A percentile compares a stretch with the other conserved stretches of the same genome.
phyloP scores from a whole-genome alignment of 1,284 basidiomycete genomes.

The Ceratobasidium sp. region DNA sequence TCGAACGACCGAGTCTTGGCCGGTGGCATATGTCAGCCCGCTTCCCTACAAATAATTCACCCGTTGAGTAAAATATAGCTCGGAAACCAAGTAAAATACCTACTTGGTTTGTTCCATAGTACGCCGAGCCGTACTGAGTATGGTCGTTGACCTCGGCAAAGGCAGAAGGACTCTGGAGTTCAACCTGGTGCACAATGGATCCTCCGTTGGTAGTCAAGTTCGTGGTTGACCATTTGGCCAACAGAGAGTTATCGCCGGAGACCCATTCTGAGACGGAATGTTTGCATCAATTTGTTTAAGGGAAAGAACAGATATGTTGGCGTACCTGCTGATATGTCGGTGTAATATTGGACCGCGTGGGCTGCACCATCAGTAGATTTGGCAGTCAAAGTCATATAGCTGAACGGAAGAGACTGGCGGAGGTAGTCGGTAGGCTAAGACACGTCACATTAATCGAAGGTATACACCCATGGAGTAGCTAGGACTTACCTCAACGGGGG shows the following conservation, averaged over 20 bases:
- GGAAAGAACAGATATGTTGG: constrained; percentile 63
- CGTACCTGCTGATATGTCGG: constrained; percentile 62
- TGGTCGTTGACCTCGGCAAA: constrained; percentile 70
- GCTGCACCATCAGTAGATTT: constrained; percentile 66
- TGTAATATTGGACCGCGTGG: constrained; percentile 72
- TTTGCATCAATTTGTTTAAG: constrained; percentile 53
- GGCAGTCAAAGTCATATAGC: constrained; percentile 70
- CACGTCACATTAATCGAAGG: constrained; percentile 55
- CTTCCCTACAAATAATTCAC: constrained; percentile 57
- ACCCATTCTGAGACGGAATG: constrained; percentile 63
- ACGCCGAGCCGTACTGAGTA: constrained; percentile 72
- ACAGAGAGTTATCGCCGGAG: constrained; percentile 63
- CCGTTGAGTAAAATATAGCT: constrained; percentile 21
- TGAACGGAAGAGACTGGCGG: constrained; percentile 70
- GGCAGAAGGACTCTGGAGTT: constrained; percentile 63
- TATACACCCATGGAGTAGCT: not conserved
- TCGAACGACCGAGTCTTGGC: constrained; percentile 68
- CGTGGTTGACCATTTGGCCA: constrained; percentile 68
- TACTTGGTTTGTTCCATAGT: constrained; percentile 70
- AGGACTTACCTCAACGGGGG: constrained; percentile 69
- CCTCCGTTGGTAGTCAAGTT: constrained; percentile 55
- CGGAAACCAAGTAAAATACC: constrained; percentile 46
- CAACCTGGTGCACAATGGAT: constrained; percentile 68
- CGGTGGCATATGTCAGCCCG: constrained; percentile 71
- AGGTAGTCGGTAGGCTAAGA: constrained; percentile 53